Base-by-base conservation (phyloP, 495 filamentous ascomycete species). In the Penicillium psychrofluorescens region DNA sequence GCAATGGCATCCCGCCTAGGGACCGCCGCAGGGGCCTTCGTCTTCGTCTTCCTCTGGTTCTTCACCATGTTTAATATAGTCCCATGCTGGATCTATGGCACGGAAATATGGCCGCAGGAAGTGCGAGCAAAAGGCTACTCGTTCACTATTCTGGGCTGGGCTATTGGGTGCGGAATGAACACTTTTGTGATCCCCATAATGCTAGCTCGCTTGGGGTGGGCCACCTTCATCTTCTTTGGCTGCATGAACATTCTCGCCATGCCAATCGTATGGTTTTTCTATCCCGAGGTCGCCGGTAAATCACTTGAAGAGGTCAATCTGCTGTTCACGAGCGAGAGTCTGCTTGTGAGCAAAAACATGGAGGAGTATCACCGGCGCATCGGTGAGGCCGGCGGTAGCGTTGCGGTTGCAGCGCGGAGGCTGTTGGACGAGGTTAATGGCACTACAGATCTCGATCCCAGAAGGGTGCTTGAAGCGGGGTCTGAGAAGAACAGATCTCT, bases 61-160 rank as follows among this genome's bases (percentile, higher is more conserved):
- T 42, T 42, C 30, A 42, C 40, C 40, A 42, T 42, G 40, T 42
- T 42, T 30, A 42, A 42, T 30, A 42, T 42, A 8, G 40, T 42
- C 30, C 40, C 40, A 34, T 42, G 30, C 14, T 42, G 40, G 40
- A 42, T 42, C 31, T 42, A 42, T 42, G 40, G 30, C 30, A 42
- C 40, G 12, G 40, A 42, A 42, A 42, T 42, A 12, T 42, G 40
- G 40, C 40, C 40, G n/a, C 40, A 42, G 31, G 40, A 42, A 35
- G 31, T 42, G n/a, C 40, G 40, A 3, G 40, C 40, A 16, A 42
- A 42, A 35, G 40, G 40, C 2, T 42, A 42, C 40, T 34, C 40
- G 12, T 42, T 42, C 31, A 42, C 40, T 16, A 34, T 42, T 42
- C 11, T 42, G 29, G 40, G 40, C 29, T 42, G 40, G 40, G 40